Evolutionary conservation across 2,329 filamentous ascomycete genomes (phyloP).

Genomic region (Didymella sp.): DNA sequence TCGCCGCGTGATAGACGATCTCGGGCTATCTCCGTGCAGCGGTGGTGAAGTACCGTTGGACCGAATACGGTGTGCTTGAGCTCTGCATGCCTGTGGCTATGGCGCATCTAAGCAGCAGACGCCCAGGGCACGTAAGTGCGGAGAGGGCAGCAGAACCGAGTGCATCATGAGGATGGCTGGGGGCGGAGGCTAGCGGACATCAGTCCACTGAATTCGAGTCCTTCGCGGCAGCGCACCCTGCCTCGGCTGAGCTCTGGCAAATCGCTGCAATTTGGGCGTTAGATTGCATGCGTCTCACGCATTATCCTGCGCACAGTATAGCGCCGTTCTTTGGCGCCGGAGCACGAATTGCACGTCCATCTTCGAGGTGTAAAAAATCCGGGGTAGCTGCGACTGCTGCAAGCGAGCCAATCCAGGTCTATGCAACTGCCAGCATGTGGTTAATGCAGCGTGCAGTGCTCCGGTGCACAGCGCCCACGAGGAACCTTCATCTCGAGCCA

Average conservation of each 20-base stretch:
- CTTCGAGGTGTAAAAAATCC: constrained; percentile 34
- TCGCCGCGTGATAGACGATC: constrained; percentile 42
- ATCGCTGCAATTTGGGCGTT: constrained; percentile 31
- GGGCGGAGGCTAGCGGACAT: constrained; percentile 19
- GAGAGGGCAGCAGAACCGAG: constrained; percentile 25
- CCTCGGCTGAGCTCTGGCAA: constrained; percentile 27
- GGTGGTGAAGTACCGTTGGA: constrained; percentile 19
- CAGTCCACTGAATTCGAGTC: constrained; percentile 7
- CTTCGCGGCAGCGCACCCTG: constrained; percentile 18
- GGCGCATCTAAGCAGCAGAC: constrained; percentile 17
- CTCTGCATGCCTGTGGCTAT: constrained; percentile 4
- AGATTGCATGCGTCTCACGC: constrained; percentile 36
- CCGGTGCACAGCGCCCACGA: constrained; percentile 22
- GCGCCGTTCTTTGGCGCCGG: constrained; percentile 31
- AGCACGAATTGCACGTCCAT: constrained; percentile 24
- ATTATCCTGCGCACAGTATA: constrained; percentile 20
- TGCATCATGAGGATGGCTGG: constrained; percentile 27
- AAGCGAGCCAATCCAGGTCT: constrained; percentile 35
- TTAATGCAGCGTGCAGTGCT: constrained; percentile 16
- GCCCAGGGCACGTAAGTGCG: constrained; percentile 16
- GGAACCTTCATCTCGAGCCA: constrained; percentile 22
- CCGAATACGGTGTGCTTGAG: constrained; percentile 15
- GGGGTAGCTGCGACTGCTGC: constrained; percentile 35
- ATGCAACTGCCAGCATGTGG: constrained; percentile 17
- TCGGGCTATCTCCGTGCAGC: constrained; percentile 34